Evolutionary conservation across 1,139 yeast species (phyloP).

Genomic region (Saccharomyces hybrid): DNA sequence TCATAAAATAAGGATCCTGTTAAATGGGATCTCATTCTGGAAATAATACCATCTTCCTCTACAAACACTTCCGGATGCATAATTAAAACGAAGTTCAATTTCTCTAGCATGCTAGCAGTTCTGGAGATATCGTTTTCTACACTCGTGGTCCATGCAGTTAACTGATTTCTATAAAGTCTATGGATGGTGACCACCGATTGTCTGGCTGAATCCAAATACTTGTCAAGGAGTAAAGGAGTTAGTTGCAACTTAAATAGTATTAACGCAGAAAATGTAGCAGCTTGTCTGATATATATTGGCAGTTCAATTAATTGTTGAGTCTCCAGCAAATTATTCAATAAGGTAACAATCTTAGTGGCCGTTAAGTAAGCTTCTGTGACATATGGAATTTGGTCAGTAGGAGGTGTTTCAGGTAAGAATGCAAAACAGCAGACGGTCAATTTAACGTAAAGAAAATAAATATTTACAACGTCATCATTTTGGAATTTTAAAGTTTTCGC

Average conservation of each 20-base stretch:
- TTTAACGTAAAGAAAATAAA: slow-evolving; percentile 70
- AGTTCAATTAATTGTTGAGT: slow-evolving; percentile 65
- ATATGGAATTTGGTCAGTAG: slow-evolving; percentile 73
- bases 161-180: slow-evolving; percentile 74
- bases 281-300: slow-evolving; percentile 82
- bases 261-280: slow-evolving; percentile 74
- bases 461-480: slow-evolving; percentile 66
- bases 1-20: slow-evolving; percentile 90
- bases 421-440: slow-evolving; percentile 85
- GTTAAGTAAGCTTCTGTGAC: slow-evolving; percentile 75
- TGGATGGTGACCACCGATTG: slow-evolving; percentile 93
- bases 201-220: slow-evolving; percentile 79
- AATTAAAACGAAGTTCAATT: slow-evolving; percentile 75
- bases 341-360: slow-evolving; percentile 75
- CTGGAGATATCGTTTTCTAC: slow-evolving; percentile 87
- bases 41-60: slow-evolving; percentile 63
- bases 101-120: slow-evolving; percentile 88
- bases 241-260: slow-evolving; percentile 74
- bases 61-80: slow-evolving; percentile 81
- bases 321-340: slow-evolving; percentile 66
- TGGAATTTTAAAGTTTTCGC: slow-evolving; percentile 34
- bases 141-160: slow-evolving; percentile 79
- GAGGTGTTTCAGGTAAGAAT: slow-evolving; percentile 83
- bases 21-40: slow-evolving; percentile 85
- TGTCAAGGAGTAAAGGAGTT: slow-evolving; percentile 67